Base-by-base conservation (phyloP, 1,139 yeast genomes). In the Taphrina wiesneri region DNA sequence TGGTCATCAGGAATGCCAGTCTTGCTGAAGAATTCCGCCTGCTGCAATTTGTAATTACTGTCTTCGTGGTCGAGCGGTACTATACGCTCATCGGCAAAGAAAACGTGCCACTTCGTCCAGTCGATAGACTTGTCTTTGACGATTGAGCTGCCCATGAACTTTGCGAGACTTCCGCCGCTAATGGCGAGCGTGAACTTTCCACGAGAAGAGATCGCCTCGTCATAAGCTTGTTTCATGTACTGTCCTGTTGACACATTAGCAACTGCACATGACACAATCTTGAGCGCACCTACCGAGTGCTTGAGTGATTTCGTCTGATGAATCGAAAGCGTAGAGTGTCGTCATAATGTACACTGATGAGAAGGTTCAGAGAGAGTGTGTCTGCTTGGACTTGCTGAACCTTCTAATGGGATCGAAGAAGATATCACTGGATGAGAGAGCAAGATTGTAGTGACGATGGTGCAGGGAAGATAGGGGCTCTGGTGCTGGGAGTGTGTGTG, bases 31-130 rank as follows among this genome's bases (percentile, higher is more conserved):
- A 93, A 82, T 71, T 88, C 86, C 64, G 92, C 79, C 75, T 91
- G 90, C 65, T 96, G 93, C 70, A 85, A 85, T 25, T 98, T 98
- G 74, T 87, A 93, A 76, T 93, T 93, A 64, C 96, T 88, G 74
- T 91, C 96, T 2, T 84, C 83, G 54, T 89, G 86, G 66, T 83
- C 87, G 73, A 91, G 89, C 59, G 97, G 96, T 56, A 93, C 99
- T 70, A 93, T 80, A 76, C 99, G 85, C 79, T 93, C 99, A 77
- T 93, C 99, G 23, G 97, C 97, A 79, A 93, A 92, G 77, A 90
- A 93, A 67, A 93, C 72, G 46, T 63, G 73, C 99, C 99, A 93
- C 75, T 86, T 88, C 66, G 85, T 87, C 98, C 98, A 93, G 71
- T 86, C 86, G 49, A 93, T 86, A 23, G 62, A 65, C 70, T 86